Evolutionary conservation across 768 basidiomycete genomes (phyloP).

Genomic region (Psilocybe cubensis): DNA sequence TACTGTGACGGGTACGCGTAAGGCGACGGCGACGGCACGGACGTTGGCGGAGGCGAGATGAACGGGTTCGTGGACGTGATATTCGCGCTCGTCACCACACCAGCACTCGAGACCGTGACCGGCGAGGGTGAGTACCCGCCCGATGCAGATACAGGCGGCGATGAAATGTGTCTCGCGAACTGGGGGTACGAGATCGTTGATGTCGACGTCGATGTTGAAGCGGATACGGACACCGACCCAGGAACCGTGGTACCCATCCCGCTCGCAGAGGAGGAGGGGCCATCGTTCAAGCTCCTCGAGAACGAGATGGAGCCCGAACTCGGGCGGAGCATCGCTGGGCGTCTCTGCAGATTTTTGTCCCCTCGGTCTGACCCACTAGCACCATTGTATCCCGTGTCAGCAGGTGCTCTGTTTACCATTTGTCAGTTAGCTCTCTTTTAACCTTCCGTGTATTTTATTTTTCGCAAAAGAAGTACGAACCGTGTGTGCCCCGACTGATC

Average conservation of each 20-base stretch:
- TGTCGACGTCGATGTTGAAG: too few relatives aligned
- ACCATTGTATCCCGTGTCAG: constrained; percentile 39
- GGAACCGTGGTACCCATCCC: too few relatives aligned
- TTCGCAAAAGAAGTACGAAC: constrained; percentile 33
- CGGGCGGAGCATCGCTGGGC: constrained; percentile 45
- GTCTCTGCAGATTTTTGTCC: constrained; percentile 34
- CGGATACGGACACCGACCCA: too few relatives aligned
- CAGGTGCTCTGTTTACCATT: constrained; percentile 37
- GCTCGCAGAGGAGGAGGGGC: too few relatives aligned
- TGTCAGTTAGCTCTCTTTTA: too few relatives aligned
- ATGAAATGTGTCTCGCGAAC: constrained; percentile 34
- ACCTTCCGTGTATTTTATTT: too few relatives aligned
- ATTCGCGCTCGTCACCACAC: constrained; percentile 17
- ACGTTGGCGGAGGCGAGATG: too few relatives aligned
- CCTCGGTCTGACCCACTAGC: too few relatives aligned
- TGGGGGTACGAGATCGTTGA: constrained; percentile 50
- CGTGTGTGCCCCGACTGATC: constrained; percentile 49
- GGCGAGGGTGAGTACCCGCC: constrained; percentile 13
- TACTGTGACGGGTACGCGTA: too few relatives aligned
- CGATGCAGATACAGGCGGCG: constrained; percentile 27
- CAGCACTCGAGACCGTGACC: not conserved
- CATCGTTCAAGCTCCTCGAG: constrained; percentile 51
- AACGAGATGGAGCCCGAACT: constrained; percentile 47
- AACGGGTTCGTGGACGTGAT: constrained; percentile 45
- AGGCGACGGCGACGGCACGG: too few relatives aligned